Evolutionary conservation across 768 basidiomycete genomes (phyloP), one percentile per base, ranked within the genome.

Genomic region (Calocybe cyanea): DNA sequence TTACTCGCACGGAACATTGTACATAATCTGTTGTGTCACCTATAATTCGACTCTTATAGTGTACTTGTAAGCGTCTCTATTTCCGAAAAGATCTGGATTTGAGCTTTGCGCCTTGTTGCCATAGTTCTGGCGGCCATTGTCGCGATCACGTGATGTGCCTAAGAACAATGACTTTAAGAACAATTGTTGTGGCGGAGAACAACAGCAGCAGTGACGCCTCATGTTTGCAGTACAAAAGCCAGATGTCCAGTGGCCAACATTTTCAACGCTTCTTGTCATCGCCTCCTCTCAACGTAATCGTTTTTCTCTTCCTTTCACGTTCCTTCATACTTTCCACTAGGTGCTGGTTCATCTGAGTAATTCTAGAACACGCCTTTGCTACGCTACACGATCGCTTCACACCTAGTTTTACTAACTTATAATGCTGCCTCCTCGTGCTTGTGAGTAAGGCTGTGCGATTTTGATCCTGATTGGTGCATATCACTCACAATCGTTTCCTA

Each of bases 391-490:
- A 23, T 39, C 36, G 20, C 15, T 25, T 33, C 11, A 38, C 30
- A 15, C 24, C 46, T 32, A 31, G 36, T 43, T 24, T 25, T 5
- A 31, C 42, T 38, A 33, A 21, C 24, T 18, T 31, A 25, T 32
- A 45, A 54, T 60, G 56, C 48, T 56, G 40, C 57, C 58, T 36
- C 56, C 47, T 46, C 52, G 58, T 41, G 58, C 57, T 46, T 58
- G 59, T 60, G 45, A 51, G 56, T 54, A n/a, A n/a, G n/a, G 38
- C 9, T 39, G 19, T 30, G 14, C 19, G 8, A 8, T 20, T 17
- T 21, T 41, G n/a, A 41, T 33, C n/a, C n/a, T 28, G 10, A 32
- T 18, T n/a, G 19, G 15, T 43, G 3, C 31, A 21, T 18, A 38
- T 8, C 41, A 18, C 23, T 18, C 17, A 38, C 33, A n/a, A n/a